These are phyloP conservation scores for Chaetoscypha palmicola DNA, from an alignment of 2,329 filamentous ascomycete genomes.

Conservation along the genomic window DNA sequence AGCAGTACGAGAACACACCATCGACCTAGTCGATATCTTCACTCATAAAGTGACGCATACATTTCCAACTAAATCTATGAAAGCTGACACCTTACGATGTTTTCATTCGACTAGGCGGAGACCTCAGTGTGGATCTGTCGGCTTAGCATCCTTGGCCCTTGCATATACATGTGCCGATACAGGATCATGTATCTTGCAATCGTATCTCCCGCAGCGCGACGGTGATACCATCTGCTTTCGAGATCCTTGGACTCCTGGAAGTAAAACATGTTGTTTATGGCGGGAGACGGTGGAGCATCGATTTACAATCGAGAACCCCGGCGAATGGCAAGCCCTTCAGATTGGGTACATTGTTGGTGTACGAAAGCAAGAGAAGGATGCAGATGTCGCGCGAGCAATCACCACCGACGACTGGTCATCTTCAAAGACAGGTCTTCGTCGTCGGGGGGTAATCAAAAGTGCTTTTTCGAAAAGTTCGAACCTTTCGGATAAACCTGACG, in stretches of 20 bases:
- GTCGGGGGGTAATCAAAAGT: conserved; percentile 6
- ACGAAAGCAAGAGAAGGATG: conserved; percentile 37
- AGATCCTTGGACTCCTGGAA: conserved; percentile 35
- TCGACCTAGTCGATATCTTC: conserved; percentile 55
- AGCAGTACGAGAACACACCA: conserved; percentile 47
- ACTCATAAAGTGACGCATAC: conserved; percentile 52
- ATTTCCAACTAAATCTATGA: conserved; percentile 52
- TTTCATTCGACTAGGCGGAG: conserved; percentile 47
- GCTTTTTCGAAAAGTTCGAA: neutral
- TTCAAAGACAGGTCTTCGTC: conserved; percentile 13
- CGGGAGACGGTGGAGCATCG: conserved; percentile 43
- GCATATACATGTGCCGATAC: conserved; percentile 54
- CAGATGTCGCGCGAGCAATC: neutral
- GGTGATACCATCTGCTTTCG: conserved; percentile 52
- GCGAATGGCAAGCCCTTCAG: conserved; percentile 56
- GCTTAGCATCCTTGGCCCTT: conserved; percentile 56
- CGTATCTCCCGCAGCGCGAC: conserved; percentile 48
- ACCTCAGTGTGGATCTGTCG: conserved; percentile 47
- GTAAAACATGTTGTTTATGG: conserved; percentile 44
- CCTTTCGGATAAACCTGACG: conserved; percentile 8
- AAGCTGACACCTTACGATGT: conserved; percentile 52
- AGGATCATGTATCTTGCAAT: conserved; percentile 58
- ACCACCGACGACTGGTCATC: neutral
- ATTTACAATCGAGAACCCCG: conserved; percentile 53
- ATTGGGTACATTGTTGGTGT: conserved; percentile 58